Evolutionary conservation across 1,284 basidiomycete species (phyloP), one percentile per base, ranked within the genome.

Genomic region (Boletellus deceptivus): DNA sequence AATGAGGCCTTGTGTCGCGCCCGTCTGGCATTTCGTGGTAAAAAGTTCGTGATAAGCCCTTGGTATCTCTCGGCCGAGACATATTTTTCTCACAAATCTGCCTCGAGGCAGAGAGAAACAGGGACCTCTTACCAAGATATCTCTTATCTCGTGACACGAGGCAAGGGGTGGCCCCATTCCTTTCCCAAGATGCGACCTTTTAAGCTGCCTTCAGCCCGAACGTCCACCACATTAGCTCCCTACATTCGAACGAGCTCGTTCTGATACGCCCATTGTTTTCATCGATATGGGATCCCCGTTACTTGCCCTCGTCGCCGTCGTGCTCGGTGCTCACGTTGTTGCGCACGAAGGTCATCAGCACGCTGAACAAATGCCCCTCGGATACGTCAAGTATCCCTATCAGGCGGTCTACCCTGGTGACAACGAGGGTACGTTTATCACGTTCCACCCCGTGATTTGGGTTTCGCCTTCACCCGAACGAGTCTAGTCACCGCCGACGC

Each of bases 381-480:
- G 75, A 58, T 86, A 84, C 59, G 75, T 83, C 53, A 79, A 76
- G 48, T 86, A 75, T 59, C 85, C 84, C 7, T 78, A 77, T 62
- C 78, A 84, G 55, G 80, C 76, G 3, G 48, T 57, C 25, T 84
- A 76, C 24, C 75, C 65, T 31, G 60, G 74, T 6, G 78, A 78
- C 53, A 74, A 82, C 48, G 77, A 83, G 69, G 82, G 83, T 82
- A 60, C 17, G 17, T 6, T n/a, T n/a, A 6, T 4, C n/a, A n/a
- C 13, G 20, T n/a, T 17, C 9, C 6, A 6, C n/a, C 34, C 18
- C 43, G 4, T 6, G 5, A 11, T 14, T 38, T 11, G 11, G 45
- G n/a, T 18, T 43, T 27, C 42, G 17, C 17, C 14, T 44, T 17
- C 49, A 40, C 39, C 11, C 42, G 24, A 55, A 39, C 17, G 38